Evolutionary conservation across 345 rosid species (phyloP).

Genomic region (Arabidopsis suecica): DNA sequence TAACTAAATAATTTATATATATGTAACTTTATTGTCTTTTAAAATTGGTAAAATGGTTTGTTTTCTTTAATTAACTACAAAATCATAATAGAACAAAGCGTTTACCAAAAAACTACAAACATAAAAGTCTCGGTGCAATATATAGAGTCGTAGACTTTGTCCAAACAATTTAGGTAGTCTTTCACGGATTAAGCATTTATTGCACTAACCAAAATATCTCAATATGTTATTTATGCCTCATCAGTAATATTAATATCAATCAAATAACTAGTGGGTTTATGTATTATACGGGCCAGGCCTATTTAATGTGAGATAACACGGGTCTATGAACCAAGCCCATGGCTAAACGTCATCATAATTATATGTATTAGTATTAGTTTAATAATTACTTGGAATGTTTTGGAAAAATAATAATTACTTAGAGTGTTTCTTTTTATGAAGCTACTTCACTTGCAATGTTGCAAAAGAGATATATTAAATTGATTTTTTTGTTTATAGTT

Average conservation of each 20-base stretch:
- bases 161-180: slow-evolving; percentile 51
- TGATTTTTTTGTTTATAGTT: not conserved
- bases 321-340: slow-evolving; percentile 4
- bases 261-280: slow-evolving; percentile 15
- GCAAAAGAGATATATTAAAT: not conserved
- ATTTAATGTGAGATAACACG: not conserved
- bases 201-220: slow-evolving; percentile 48
- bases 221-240: slow-evolving; percentile 4
- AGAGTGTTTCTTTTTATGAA: too few species aligned
- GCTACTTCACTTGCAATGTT: not conserved
- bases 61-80: not conserved
- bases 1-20: too few species aligned
- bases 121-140: not conserved
- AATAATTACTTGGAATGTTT: too few species aligned
- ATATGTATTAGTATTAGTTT: too few species aligned
- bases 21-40: too few species aligned
- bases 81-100: not conserved
- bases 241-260: slow-evolving; percentile 3
- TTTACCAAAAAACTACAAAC: slow-evolving; percentile 53
- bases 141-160: slow-evolving; percentile 55
- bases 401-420: too few species aligned
- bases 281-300: slow-evolving; percentile 18
- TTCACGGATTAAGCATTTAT: slow-evolving; percentile 18
- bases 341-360: not conserved
- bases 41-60: not conserved